Evolutionary conservation across 495 filamentous ascomycete species (phyloP), one percentile per base, ranked within the genome.

Genomic region (Filosporella fistucella): DNA sequence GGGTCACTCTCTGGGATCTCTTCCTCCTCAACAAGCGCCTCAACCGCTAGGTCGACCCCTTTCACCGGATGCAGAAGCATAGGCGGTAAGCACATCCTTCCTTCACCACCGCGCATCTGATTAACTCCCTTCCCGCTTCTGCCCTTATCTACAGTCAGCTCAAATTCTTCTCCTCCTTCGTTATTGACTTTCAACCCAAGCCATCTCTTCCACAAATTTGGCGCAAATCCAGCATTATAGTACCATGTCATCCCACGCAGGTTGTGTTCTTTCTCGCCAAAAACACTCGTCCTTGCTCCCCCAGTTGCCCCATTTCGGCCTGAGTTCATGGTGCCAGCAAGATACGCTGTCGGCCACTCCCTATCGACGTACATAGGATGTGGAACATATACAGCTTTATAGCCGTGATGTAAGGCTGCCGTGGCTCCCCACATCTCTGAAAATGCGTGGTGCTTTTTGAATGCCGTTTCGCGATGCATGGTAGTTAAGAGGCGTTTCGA

Each of bases 31-130:
- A 47, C 45, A 9, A 6, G 14, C 14, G 66, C 64, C 56, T 89
- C 87, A 32, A 88, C 80, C 4, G 89, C 78, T 64, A 96, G 64
- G 42, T 86, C 80, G 10, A 94, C 81, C 38, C 80, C 79, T 73
- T 97, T 98, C 33, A 97, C 80, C 0, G 93, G 93, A 77, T 98
- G 93, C 58, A 97, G 63, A 42, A 98, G 71, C 86, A 95, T 87
- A 12, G 85, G 85, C 23, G 89, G 89, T 28, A 96, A 67, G 74
- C 93, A 98, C 89, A 98, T 94, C 49, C 91, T 77, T 17, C 88
- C 88, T 64, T 89, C 84, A 25, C 70, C 74, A 16, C 76, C 75
- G 35, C 61, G 64, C 73, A 76, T 77, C 17, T 64, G 60, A 35
- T 65, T 64, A 9, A 74, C 67, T 4, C 63, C 68, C 52, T 60